phyloP scores from a whole-genome alignment of 768 basidiomycete species.

The Naganishia randhawae region DNA sequence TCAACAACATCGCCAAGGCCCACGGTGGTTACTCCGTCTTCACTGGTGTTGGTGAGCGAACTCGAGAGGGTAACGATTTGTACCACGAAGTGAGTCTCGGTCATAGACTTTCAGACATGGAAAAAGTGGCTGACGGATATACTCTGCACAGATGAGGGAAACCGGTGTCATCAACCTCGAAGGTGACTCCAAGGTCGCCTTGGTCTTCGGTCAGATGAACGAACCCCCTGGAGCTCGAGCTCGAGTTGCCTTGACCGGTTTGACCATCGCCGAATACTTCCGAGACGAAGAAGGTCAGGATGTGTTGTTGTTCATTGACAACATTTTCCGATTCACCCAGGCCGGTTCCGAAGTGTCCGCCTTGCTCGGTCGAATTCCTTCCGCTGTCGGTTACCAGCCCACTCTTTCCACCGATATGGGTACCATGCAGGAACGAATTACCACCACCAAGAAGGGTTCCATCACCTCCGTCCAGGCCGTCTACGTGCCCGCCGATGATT shows the following conservation, averaged over 20 bases:
- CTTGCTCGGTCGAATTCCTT: constrained; percentile 98
- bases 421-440: constrained; percentile 99
- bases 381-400: constrained; percentile 99
- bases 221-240: constrained; percentile 99
- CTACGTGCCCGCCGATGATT: constrained; percentile 99
- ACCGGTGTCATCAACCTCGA: constrained; percentile 99
- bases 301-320: constrained; percentile 99
- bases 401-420: constrained; percentile 99
- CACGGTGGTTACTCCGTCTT: constrained; percentile 99
- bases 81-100: constrained; percentile 48
- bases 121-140: background rate
- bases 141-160: constrained; percentile 88
- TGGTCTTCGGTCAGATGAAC: constrained; percentile 99
- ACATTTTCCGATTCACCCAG: constrained; percentile 99
- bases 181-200: constrained; percentile 99
- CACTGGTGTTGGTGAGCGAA: constrained; percentile 98
- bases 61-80: constrained; percentile 94
- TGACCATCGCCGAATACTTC: constrained; percentile 99
- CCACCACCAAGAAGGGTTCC: constrained; percentile 99
- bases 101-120: background rate
- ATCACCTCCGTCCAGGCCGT: constrained; percentile 99
- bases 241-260: constrained; percentile 97
- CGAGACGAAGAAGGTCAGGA: constrained; percentile 99
- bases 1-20: constrained; percentile 99
- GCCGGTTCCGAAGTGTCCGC: constrained; percentile 99